Evolutionary conservation across 768 basidiomycete species (phyloP), one percentile per base, ranked within the genome.

Genomic region (Boletus eberwhitei): DNA sequence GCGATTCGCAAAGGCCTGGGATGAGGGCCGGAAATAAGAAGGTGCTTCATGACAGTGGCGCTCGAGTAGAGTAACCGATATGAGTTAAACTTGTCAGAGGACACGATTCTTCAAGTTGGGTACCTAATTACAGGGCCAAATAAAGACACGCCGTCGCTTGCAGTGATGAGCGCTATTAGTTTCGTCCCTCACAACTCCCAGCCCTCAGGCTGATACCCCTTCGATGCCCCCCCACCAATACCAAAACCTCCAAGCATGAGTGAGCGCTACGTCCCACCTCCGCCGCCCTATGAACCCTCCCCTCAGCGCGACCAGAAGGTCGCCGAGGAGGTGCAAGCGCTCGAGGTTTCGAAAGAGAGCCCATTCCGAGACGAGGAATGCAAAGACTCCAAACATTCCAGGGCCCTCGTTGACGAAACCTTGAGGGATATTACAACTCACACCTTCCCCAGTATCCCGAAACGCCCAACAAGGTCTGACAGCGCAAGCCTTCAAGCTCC

Each of bases 261-360:
- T 55, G 51, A 71, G 14, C 53, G 26, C 21, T 68, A 62, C 44
- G 47, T 64, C 4, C 74, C 71, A 2, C 71, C 70, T 3, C 78
- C 77, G 1, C 77, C 77, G 1, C 67, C 77, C 1, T 79, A 79
- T 64, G 70, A 77, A 47, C 55, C 64, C 50, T 71, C 73, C 11
- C 62, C 74, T 21, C 64, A 71, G 39, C 81, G 78, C 44, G 82
- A 87, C 64, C 77, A 72, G 45, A 87, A 85, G 68, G 70, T 79
- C 39, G 64, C 75, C 2, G 68, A 70, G 45, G 44, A 57, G 21
- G 21, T 48, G 2, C 64, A 62, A 35, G 44, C 34, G 6, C 54
- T 54, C 34, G 54, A 57, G 34, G 26, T 50, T 13, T 48, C 59
- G 21, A 64, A 63, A 19, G 26, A 21, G 4, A 13, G 46, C 31